Evolutionary conservation across 352 stramenopile genomes (phyloP).

Genomic region (Phytophthora citrophthora): DNA sequence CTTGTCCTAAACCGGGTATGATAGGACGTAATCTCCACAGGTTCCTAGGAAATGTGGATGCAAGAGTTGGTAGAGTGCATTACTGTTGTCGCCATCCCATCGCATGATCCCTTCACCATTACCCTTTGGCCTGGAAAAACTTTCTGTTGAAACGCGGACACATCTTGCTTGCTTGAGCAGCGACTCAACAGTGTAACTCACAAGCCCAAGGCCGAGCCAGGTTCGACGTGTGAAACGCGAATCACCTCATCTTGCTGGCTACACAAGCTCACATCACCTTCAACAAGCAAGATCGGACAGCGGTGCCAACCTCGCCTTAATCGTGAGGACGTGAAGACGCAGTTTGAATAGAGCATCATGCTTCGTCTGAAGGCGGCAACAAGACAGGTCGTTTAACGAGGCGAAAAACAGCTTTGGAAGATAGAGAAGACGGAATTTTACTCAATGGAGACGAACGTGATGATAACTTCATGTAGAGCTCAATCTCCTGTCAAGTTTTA

Average conservation of each 20-base stretch:
- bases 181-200: constrained; percentile 11
- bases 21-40: background rate
- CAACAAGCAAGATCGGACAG: constrained; percentile 10
- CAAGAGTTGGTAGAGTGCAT: background rate
- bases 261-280: constrained; percentile 9
- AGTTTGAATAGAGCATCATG: constrained; percentile 7
- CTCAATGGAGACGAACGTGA: too few species aligned
- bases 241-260: constrained; percentile 16
- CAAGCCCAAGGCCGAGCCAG: background rate
- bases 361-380: constrained; percentile 9
- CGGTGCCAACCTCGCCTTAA: constrained; percentile 3
- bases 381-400: constrained; percentile 20
- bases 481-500: background rate
- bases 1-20: background rate
- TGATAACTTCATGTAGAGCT: background rate
- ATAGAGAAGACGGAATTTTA: too few species aligned
- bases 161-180: constrained; percentile 17
- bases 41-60: background rate
- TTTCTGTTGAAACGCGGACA: constrained; percentile 11
- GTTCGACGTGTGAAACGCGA: constrained; percentile 16
- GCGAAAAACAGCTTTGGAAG: background rate
- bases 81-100: constrained; percentile 11
- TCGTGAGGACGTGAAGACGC: constrained; percentile 21
- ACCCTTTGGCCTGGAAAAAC: background rate
- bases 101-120: constrained; percentile 11